These are phyloP conservation scores for Sporothrix humicola DNA, from an alignment of 2,329 filamentous ascomycete genomes.

Conservation along the genomic window DNA sequence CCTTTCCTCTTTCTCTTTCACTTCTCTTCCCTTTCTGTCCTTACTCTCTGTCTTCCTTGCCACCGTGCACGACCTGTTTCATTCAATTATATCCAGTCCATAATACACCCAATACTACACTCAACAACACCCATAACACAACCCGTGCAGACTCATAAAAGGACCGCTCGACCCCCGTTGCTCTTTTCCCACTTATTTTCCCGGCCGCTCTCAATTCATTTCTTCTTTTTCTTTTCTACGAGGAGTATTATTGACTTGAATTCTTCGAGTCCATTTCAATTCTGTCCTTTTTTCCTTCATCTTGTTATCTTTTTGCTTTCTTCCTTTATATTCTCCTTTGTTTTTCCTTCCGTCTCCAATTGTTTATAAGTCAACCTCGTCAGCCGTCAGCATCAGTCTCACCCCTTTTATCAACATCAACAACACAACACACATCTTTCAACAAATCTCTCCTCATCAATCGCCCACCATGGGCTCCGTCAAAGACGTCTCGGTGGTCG, in stretches of 20 bases:
- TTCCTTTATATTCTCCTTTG: background rate
- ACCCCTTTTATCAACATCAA: background rate
- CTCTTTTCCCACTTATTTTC: constrained; percentile 22
- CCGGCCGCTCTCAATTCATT: constrained; percentile 20
- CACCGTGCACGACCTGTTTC: constrained; percentile 6
- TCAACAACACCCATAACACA: background rate
- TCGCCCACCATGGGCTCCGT: constrained; percentile 27
- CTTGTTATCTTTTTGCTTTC: background rate
- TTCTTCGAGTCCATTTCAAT: background rate
- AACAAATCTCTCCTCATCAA: background rate
- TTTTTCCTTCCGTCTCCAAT: too few relatives aligned
- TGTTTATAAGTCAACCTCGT: constrained; percentile 1
- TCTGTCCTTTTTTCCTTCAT: background rate
- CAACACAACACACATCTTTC: too few relatives aligned
- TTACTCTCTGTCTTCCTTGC: background rate
- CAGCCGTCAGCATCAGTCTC: background rate
- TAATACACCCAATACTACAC: background rate
- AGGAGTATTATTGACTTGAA: background rate
- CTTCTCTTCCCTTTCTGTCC: background rate
- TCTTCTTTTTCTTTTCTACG: background rate
- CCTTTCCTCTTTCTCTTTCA: background rate
- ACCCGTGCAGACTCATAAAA: constrained; percentile 13
- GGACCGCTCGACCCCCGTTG: constrained; percentile 10
- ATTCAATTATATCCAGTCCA: background rate
- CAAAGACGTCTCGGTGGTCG: constrained; percentile 24